Conservation (phyloP, 2,329 filamentous ascomycete genomes). For the Aspergillus novofumigatus region DNA sequence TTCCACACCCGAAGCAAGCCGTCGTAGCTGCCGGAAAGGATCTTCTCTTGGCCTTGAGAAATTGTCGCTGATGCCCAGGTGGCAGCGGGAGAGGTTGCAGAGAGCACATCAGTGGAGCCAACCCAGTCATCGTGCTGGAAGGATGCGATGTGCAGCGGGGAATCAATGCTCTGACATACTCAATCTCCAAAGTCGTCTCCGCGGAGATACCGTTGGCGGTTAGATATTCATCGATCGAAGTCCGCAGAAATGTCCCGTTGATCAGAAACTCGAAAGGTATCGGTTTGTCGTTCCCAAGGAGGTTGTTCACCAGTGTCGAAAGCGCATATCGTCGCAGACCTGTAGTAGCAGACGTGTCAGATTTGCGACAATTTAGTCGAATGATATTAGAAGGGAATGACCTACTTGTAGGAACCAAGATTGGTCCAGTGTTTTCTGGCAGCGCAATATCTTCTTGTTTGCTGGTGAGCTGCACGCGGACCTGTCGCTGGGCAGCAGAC, state of each 20-base stretch:
- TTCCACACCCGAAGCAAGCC: conserved; percentile 87
- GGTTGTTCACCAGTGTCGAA: conserved; percentile 60
- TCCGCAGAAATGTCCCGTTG: conserved; percentile 86
- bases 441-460: conserved; percentile 51
- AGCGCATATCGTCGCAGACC: conserved; percentile 56
- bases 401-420: conserved; percentile 55
- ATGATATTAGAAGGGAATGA: not conserved
- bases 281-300: conserved; percentile 52
- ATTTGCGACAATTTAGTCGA: not conserved
- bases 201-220: conserved; percentile 79
- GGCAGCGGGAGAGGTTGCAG: conserved; percentile 59
- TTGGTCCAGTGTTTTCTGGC: conserved; percentile 51
- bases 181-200: conserved; percentile 79
- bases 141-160: conserved; percentile 85
- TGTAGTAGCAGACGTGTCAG: conserved; percentile 20
- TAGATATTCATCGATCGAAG: conserved; percentile 87
- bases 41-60: conserved; percentile 59
- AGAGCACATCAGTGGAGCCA: conserved; percentile 77
- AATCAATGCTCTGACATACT: conserved; percentile 88
- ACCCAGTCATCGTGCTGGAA: conserved; percentile 99
- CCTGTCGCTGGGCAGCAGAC: conserved; percentile 40
- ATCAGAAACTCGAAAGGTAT: conserved; percentile 80
- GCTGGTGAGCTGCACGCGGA: conserved; percentile 53
- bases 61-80: conserved; percentile 50
- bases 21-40: conserved; percentile 93